phyloP scores from a whole-genome alignment of 192 early-diverging fungal genomes.

The Coemansia sp. region DNA sequence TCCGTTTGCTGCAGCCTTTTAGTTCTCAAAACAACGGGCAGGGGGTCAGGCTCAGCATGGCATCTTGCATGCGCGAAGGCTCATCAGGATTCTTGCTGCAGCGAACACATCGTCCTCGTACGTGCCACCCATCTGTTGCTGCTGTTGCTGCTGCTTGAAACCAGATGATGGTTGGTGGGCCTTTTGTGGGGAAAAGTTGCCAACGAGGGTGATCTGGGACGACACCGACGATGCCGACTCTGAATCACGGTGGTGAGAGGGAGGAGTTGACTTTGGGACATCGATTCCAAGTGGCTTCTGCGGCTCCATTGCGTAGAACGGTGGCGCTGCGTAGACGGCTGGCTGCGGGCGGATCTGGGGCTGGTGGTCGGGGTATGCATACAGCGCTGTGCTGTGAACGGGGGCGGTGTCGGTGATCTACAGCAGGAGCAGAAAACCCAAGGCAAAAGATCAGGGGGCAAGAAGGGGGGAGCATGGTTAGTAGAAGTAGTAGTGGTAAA shows the following conservation, averaged over 20 bases:
- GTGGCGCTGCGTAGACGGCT: slow-evolving; percentile 4
- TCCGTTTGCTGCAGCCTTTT: not conserved
- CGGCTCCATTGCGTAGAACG: slow-evolving; percentile 8
- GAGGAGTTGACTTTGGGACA: slow-evolving; percentile 13
- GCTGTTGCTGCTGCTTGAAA: slow-evolving; percentile 12
- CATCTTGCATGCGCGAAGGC: slow-evolving; percentile 51
- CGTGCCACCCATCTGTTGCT: slow-evolving; percentile 1
- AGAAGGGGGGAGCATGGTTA: not conserved
- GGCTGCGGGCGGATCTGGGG: slow-evolving; percentile 3
- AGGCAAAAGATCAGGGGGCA: not conserved
- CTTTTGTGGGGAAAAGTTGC: slow-evolving; percentile 22
- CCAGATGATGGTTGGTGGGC: not conserved
- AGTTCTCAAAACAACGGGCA: not conserved
- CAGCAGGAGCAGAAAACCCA: slow-evolving; percentile 5
- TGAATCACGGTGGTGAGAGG: slow-evolving; percentile 32
- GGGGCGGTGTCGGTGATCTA: not conserved
- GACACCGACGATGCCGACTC: slow-evolving; percentile 50
- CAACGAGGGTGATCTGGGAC: slow-evolving; percentile 41
- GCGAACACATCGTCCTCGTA: slow-evolving; percentile 49
- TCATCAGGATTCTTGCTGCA: slow-evolving; percentile 56
- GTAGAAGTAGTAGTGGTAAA: not conserved
- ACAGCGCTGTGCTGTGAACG: not conserved
- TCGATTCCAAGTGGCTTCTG: slow-evolving; percentile 36
- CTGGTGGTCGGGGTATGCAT: slow-evolving; percentile 10
- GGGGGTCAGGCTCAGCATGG: slow-evolving; percentile 30